phyloP scores from a whole-genome alignment of 1,139 yeast species.

The Yamadazyma spencermartinsiae region DNA sequence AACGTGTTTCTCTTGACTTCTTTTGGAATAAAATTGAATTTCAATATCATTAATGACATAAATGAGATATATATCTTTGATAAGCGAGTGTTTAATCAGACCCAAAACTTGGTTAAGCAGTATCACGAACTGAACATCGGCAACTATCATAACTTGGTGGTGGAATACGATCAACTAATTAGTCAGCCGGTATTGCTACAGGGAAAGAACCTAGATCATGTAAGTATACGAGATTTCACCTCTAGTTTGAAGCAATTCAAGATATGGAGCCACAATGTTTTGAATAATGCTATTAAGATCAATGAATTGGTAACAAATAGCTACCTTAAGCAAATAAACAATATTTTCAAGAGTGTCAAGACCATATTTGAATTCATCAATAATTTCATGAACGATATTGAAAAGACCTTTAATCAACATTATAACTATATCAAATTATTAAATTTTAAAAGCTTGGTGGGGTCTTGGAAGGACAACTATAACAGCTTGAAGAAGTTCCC shows the following conservation, averaged over 20 bases:
- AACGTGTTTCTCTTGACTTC: constrained; percentile 63
- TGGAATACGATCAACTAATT: constrained; percentile 11
- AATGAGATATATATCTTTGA: constrained; percentile 61
- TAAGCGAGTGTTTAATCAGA: constrained; percentile 47
- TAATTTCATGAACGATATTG: constrained; percentile 49
- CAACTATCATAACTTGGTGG: constrained; percentile 7
- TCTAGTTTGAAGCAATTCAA: constrained; percentile 25
- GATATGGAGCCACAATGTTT: constrained; percentile 28
- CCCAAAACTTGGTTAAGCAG: constrained; percentile 8
- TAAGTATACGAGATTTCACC: constrained; percentile 21
- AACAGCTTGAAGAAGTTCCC: constrained; percentile 40
- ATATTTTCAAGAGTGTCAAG: constrained; percentile 52
- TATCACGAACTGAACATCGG: constrained; percentile 19
- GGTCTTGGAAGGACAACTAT: constrained; percentile 50
- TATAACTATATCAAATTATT: constrained; percentile 48
- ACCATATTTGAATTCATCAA: constrained; percentile 61
- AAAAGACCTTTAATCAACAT: constrained; percentile 51
- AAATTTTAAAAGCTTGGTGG: constrained; percentile 46
- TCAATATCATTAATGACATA: constrained; percentile 44
- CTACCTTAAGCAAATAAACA: constrained; percentile 31
- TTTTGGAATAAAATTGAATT: constrained; percentile 63
- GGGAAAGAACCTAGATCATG: neutral
- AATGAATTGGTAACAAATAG: constrained; percentile 22
- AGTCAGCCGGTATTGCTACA: constrained; percentile 2
- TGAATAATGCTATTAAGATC: constrained; percentile 20